Conservation (phyloP, 2,329 filamentous ascomycete species). For the Scedosporium dehoogii region DNA sequence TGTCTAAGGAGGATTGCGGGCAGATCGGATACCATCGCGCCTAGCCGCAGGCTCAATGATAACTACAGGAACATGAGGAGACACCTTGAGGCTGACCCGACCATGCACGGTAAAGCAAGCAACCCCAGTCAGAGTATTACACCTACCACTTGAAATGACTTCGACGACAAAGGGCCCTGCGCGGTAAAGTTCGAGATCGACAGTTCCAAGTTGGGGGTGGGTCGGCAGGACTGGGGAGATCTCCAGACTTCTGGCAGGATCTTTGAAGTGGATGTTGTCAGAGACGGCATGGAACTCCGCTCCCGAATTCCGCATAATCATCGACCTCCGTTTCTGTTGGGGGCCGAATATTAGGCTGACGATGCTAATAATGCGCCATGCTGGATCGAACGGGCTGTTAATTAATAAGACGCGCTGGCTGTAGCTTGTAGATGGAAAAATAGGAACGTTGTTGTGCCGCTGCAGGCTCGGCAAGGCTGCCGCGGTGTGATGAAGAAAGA, state of each 20-base stretch:
- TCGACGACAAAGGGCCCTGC: no score
- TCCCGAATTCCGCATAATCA: not conserved
- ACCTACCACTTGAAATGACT: no score
- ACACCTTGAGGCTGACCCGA: not conserved
- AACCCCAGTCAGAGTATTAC: no score
- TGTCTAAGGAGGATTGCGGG: not conserved
- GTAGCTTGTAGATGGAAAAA: not conserved
- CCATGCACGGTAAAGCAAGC: not conserved
- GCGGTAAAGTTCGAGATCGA: not conserved
- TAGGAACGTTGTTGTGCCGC: not conserved
- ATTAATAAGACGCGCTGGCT: not conserved
- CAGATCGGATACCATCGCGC: not conserved
- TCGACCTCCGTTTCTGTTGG: not conserved
- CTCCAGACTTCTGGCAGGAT: not conserved
- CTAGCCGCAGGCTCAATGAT: not conserved
- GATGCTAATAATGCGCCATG: not conserved
- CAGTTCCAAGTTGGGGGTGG: not conserved
- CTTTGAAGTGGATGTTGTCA: not conserved
- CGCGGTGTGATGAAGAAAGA: not conserved
- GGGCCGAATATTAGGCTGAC: slow-evolving; percentile 8
- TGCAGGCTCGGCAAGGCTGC: not conserved
- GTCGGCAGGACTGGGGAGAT: not conserved
- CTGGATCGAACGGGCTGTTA: not conserved
- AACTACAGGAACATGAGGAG: not conserved
- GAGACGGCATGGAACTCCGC: not conserved